Evolutionary conservation across 208 protist genomes (phyloP).

Genomic region (Vickermania spadyakhi): DNA sequence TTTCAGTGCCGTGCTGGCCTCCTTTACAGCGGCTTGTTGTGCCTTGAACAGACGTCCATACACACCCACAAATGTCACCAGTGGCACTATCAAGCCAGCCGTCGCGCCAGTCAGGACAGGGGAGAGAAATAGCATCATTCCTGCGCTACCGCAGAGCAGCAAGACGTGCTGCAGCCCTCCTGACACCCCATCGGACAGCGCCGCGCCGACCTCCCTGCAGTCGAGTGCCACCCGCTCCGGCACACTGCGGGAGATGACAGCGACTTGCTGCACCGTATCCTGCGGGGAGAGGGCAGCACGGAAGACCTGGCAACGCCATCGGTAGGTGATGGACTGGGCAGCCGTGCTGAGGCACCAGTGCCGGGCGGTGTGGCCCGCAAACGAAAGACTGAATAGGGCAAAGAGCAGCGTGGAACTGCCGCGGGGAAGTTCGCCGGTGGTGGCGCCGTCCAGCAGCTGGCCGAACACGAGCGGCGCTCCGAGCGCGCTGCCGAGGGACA

Average conservation of each 20-base stretch:
- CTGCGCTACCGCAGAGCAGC: conserved; percentile 69
- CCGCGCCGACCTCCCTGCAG: conserved; percentile 78
- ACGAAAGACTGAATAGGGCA: conserved; percentile 57
- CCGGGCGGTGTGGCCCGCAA: conserved; percentile 58
- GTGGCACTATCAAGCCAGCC: conserved; percentile 69
- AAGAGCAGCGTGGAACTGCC: conserved; percentile 72
- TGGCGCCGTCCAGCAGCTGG: conserved; percentile 72
- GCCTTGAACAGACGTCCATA: conserved; percentile 77
- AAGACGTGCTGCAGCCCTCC: conserved; percentile 75
- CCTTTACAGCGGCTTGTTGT: conserved; percentile 73
- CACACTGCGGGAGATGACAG: conserved; percentile 67
- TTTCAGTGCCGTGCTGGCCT: conserved; percentile 66
- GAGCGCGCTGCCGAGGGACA: conserved; percentile 76
- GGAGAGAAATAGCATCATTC: conserved; percentile 86
- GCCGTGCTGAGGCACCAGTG: conserved; percentile 67
- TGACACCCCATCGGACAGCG: conserved; percentile 71
- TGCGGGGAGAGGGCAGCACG: conserved; percentile 40
- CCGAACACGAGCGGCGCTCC: conserved; percentile 78
- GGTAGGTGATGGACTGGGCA: conserved; percentile 64
- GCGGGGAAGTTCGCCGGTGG: conserved; percentile 66
- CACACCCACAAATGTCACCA: conserved; percentile 71
- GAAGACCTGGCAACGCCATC: conserved; percentile 60
- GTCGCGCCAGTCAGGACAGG: conserved; percentile 74
- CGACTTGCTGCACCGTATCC: too few relatives aligned
- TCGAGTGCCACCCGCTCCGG: conserved; percentile 83